phyloP scores from a whole-genome alignment of 768 basidiomycete genomes.

The Phylloporus sp. region DNA sequence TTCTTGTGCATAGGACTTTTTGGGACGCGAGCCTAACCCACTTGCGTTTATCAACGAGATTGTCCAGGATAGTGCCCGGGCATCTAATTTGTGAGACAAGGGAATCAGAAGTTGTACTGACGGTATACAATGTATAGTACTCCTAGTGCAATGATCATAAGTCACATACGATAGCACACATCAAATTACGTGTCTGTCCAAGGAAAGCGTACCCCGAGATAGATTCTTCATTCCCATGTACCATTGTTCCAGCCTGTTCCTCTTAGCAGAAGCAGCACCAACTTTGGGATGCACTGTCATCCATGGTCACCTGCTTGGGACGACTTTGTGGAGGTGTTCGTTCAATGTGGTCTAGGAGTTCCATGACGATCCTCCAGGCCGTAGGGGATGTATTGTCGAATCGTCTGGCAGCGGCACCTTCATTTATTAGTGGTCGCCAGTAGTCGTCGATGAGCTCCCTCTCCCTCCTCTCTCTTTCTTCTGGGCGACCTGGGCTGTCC shows the following conservation, averaged over 20 bases:
- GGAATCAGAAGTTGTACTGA: no score
- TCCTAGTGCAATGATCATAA: no score
- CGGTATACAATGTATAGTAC: no score
- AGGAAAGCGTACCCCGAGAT: no score
- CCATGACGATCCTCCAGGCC: not conserved
- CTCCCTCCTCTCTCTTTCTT: not conserved
- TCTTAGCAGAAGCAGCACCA: not conserved
- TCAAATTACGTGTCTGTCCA: no score
- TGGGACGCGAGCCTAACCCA: conserved; percentile 69
- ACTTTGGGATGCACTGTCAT: not conserved
- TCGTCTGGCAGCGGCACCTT: not conserved
- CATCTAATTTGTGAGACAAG: conserved; percentile 3
- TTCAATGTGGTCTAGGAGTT: not conserved
- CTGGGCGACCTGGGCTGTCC: conserved; percentile 12
- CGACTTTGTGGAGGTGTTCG: not conserved
- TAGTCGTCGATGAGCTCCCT: not conserved
- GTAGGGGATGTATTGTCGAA: conserved; percentile 3
- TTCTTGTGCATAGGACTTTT: conserved; percentile 53
- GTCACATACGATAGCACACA: no score
- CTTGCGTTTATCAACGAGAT: conserved; percentile 71
- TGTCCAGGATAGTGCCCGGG: conserved; percentile 33
- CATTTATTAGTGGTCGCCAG: conserved; percentile 12
- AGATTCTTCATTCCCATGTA: no score
- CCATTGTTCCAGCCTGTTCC: no score
- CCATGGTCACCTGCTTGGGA: not conserved